Evolutionary conservation across 1,284 basidiomycete species (phyloP), one percentile per base, ranked within the genome.

Genomic region (Peniophora sp.): DNA sequence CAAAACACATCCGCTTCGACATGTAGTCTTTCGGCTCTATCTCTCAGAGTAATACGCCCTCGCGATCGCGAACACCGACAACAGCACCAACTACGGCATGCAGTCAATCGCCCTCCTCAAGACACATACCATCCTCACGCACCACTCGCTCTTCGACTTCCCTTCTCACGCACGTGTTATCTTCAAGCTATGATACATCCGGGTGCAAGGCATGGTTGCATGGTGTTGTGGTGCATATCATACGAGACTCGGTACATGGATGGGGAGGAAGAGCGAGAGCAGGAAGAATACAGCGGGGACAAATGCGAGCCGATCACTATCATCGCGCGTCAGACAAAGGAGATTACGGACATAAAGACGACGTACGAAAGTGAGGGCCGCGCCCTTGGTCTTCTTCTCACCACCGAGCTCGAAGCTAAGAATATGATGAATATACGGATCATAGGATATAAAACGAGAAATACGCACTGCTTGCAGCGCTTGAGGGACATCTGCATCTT

Each of bases 331-430:
- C 38, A 22, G 11, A 41, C 12, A 14, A 20, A 45, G 50, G 17
- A 53, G 52, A 48, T 54, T 39, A 38, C 52, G 51, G 55, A 47
- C 51, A 45, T 49, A 22, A 50, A 47, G 45, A 49, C 32, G 45
- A 89, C 88, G 61, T 69, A 92, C 89, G 83, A 93, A 94, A 69
- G 81, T 83, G 63, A 94, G 88, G 55, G 91, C 92, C 64, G 90
- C 91, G 74, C 93, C 92, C 83, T 96, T 93, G 65, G 93, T 95
- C 90, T 98, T 98, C 86, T 97, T 98, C 85, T 99, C 96, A 73
- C 97, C 96, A 77, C 96, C 94, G 55, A 97, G 89, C 79, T 97
- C 95, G 79, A 97, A 97, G 81, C 89, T 92, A 58, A 47, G 36
- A 25, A 47, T 16, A 70, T 66, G 66, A 58, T 59, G 51, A 54